Base-by-base conservation (phyloP, 2,329 filamentous ascomycete species). In the Zarea fungicola region DNA sequence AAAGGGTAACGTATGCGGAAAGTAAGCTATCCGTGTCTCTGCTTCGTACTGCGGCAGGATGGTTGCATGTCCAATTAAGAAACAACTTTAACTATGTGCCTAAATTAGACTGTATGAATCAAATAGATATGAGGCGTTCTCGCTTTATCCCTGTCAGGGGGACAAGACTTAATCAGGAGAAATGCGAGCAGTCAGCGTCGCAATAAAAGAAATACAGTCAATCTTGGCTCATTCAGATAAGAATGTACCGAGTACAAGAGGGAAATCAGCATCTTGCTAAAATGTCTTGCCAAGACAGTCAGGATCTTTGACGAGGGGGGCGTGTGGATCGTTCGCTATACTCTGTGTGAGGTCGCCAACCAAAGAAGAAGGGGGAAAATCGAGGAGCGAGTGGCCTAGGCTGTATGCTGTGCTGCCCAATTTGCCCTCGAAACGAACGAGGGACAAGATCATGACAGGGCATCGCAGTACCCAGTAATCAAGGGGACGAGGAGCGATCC, bases 331-430 rank as follows among this genome's bases (percentile, higher is more conserved):
- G 29, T 44, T 35, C 22, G 19, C 23, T 22, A 7, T 13, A 4
- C 2, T 42, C 19, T 42, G 45, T 48, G 37, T 48, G 45, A 48
- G 45, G 45, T 23, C 45, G 45, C 45, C 36, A 35, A 48, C n/a
- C 13, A 35, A 22, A 8, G 9, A 4, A 29, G n/a, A 4, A 9
- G 16, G n/a, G 11, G 4, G 11, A n/a, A 14, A n/a, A n/a, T n/a
- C 21, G 31, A 5, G 42, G 23, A 26, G 42, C 31, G 23, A n/a
- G 14, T 19, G 28, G 29, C 23, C 23, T 14, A 45, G 32, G 19
- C n/a, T 25, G 13, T 14, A 11, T 2, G 6, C 10, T 4, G 26
- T 31, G 37, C 13, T 18, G 3, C n/a, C 35, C 22, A 47, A 47
- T 40, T 25, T 41, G 25, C 44, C 44, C 3, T 36, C 35, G 26